Percentiles rank a stretch among this genome's conserved stretches.
Conservation (phyloP, 2,329 filamentous ascomycete species). For the Orbilia oligospora region DNA sequence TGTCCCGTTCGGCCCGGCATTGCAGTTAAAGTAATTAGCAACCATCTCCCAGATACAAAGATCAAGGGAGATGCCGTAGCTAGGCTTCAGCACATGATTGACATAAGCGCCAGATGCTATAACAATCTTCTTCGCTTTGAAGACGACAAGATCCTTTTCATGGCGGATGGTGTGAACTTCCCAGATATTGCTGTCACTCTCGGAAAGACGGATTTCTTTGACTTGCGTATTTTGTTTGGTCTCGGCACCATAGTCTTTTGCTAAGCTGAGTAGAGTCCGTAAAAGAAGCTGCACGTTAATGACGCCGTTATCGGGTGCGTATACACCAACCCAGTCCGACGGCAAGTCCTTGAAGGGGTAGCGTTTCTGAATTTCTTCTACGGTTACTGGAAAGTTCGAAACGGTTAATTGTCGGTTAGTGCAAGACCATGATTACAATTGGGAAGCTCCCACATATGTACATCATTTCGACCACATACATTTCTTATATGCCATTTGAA, state of each 20-base stretch:
- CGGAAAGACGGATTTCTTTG: slow-evolving; percentile 9
- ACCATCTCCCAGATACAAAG: slow-evolving; percentile 61
- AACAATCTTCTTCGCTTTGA: too few species aligned
- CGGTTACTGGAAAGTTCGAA: too few species aligned
- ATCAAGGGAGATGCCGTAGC: slow-evolving; percentile 53
- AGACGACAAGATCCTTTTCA: too few species aligned
- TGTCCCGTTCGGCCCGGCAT: slow-evolving; percentile 60
- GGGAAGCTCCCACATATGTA: too few species aligned
- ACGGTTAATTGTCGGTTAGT: too few species aligned
- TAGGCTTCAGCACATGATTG: slow-evolving; percentile 56
- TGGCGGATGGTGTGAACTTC: too few species aligned
- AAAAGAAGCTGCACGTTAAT: slow-evolving; percentile 36
- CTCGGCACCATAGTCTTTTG: slow-evolving; percentile 60
- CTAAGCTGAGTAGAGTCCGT: slow-evolving; percentile 44
- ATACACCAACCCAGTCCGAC: slow-evolving; percentile 22
- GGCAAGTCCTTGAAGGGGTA: slow-evolving; percentile 29
- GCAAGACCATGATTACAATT: too few species aligned
- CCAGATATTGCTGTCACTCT: too few species aligned
- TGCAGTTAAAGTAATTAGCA: slow-evolving; percentile 59
- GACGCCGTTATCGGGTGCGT: slow-evolving; percentile 35
- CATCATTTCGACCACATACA: too few species aligned
- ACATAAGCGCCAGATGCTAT: too few species aligned
- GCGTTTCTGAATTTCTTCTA: too few species aligned
- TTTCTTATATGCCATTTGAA: too few species aligned
- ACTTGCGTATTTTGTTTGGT: slow-evolving; percentile 54